Base-by-base conservation (phyloP, 805 yeast genomes). In the Scheffersomyces stipitis region DNA sequence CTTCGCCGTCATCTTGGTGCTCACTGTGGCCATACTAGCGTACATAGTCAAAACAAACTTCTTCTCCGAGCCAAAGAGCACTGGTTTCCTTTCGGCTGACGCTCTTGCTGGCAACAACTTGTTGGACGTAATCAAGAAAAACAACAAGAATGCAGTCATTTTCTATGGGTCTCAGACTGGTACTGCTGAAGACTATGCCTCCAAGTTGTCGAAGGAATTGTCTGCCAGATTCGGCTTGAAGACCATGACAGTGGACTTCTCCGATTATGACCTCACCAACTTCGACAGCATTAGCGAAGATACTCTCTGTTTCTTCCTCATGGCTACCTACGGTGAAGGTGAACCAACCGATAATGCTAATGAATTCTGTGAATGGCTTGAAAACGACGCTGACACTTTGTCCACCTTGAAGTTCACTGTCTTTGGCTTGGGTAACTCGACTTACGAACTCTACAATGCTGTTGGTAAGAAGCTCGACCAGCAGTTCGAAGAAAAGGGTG, bases 291-390 rank as follows among this genome's bases (percentile, higher is more conserved):
- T 91, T 44, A 76, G 81, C 15, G 66, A 69, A 13, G 76, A 76
- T 41, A 68, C 77, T 37, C 80, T 88, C 44, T 60, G 67, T 18
- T 64, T 68, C 40, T 83, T 91, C 54, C 73, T 91, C 56, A 71
- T 89, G 66, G 93, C 98, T 22, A 88, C 96, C 8, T 93, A 93
- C 53, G 99, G 99, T 51, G 99, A 91, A 66, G 99, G 99, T 57
- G 99, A 91, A 60, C 96, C 96, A 50, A 91, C 99, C 10, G 99
- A 91, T 60, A 86, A 87, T 51, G 93, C 97, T n/a, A 76, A 77
- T 28, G 80, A 79, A 26, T 87, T 93, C 58, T 81, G 79, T 56
- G 84, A 82, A 40, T 80, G 68, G 55, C 74, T 90, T 52, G 76
- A 80, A 23, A 62, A 71, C 36, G 78, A 74, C 34, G 75, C 67